Evolutionary conservation across 1,284 basidiomycete species (phyloP).

Genomic region (Ceratorhiza oryzae-sativae): DNA sequence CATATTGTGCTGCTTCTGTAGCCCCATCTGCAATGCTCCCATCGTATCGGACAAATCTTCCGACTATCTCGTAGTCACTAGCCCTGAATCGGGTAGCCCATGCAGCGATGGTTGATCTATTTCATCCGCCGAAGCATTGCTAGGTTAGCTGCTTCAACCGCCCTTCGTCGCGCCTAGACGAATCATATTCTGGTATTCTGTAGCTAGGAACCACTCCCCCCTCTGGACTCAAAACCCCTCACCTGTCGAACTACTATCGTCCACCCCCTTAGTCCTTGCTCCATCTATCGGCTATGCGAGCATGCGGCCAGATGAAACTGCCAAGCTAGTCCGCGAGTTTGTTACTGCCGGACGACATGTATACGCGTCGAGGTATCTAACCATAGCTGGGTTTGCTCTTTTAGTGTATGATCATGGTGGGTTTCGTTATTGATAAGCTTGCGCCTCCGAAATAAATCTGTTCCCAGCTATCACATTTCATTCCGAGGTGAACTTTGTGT

Average conservation of each 20-base stretch:
- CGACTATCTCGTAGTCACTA: background rate
- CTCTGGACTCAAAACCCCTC: slow-evolving; percentile 8
- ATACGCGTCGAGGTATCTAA: slow-evolving; percentile 12
- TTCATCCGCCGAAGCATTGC: background rate
- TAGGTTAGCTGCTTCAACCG: no score
- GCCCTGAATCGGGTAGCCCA: background rate
- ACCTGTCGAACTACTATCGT: background rate
- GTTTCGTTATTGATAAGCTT: background rate
- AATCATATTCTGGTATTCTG: slow-evolving; percentile 3
- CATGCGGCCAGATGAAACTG: background rate
- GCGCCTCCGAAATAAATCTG: background rate
- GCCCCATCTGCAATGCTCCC: background rate
- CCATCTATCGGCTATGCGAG: slow-evolving; percentile 20
- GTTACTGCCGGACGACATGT: background rate
- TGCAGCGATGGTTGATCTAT: background rate
- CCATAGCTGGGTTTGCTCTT: slow-evolving; percentile 27
- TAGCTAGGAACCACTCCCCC: slow-evolving; percentile 3
- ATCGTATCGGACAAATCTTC: background rate
- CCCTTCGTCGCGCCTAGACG: background rate
- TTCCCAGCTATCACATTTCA: slow-evolving; percentile 30
- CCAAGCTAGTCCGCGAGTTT: slow-evolving; percentile 2
- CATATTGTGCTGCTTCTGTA: background rate
- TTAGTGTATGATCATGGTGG: slow-evolving; percentile 40
- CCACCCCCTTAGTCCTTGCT: slow-evolving; percentile 2
- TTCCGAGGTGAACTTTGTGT: slow-evolving; percentile 35